Conservation (phyloP, 148 eudicot genomes). For the Talinum fruticosum region DNA sequence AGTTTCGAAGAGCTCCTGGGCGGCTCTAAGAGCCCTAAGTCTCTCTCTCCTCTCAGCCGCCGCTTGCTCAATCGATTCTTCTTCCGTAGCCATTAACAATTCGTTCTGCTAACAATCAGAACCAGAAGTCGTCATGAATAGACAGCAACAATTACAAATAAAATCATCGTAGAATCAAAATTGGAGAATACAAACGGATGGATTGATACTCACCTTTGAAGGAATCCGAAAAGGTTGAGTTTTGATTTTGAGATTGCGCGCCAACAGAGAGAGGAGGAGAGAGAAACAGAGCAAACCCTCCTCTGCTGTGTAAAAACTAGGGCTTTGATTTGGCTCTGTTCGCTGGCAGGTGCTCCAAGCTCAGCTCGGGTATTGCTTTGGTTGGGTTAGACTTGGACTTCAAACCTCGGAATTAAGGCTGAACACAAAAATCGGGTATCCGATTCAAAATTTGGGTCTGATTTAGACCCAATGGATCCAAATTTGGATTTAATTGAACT, state of each 20-base stretch:
- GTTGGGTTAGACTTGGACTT: too few species aligned
- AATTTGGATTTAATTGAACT: too few species aligned
- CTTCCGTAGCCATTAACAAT: constrained; percentile 44
- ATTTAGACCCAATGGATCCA: too few species aligned
- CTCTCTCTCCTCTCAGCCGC: constrained; percentile 83
- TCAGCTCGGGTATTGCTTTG: too few species aligned
- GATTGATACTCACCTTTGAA: not conserved
- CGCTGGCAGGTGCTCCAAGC: too few species aligned
- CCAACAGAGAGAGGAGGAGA: not conserved
- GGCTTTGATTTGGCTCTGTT: too few species aligned
- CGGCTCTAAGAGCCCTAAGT: constrained; percentile 67
- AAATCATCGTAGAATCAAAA: not conserved
- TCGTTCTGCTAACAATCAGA: not conserved
- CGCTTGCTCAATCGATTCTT: constrained; percentile 60
- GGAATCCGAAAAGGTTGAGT: not conserved
- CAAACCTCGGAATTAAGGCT: too few species aligned
- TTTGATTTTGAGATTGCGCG: constrained; percentile 17
- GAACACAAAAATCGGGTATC: too few species aligned
- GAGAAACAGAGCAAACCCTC: too few species aligned
- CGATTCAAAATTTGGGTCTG: too few species aligned
- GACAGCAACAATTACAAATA: not conserved
- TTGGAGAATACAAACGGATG: not conserved
- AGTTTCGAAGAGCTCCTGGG: constrained; percentile 71
- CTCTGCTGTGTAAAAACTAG: too few species aligned
- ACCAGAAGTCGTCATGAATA: not conserved